phyloP scores from a whole-genome alignment of 495 filamentous ascomycete genomes.

The Arthonia radiata region DNA sequence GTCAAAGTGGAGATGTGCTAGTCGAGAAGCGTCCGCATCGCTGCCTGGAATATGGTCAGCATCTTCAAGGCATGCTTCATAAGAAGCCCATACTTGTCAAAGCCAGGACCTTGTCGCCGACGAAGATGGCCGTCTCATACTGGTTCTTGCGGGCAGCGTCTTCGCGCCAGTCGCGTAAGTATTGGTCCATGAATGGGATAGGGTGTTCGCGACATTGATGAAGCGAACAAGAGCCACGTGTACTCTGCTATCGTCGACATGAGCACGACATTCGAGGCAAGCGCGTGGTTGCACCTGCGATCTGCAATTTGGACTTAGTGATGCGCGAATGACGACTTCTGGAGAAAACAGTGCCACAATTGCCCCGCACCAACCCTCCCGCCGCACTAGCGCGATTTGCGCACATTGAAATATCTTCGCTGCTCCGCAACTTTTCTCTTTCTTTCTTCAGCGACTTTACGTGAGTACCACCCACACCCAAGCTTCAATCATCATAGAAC shows the following conservation, averaged over 20 bases:
- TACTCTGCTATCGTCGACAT: no score
- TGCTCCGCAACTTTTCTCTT: slow-evolving; percentile 7
- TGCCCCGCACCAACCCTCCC: no score
- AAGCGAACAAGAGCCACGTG: no score
- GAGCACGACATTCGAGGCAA: no score
- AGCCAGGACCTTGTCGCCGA: slow-evolving; percentile 87
- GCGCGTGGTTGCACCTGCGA: no score
- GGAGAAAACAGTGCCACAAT: no score
- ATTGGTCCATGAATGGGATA: slow-evolving; percentile 92
- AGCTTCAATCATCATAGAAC: slow-evolving; percentile 1
- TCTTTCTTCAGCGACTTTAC: slow-evolving; percentile 12
- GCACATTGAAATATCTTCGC: no score
- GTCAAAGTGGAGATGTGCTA: slow-evolving; percentile 82
- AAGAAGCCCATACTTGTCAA: slow-evolving; percentile 45
- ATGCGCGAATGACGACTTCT: no score
- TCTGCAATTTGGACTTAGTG: no score
- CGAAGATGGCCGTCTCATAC: slow-evolving; percentile 83
- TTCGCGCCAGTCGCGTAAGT: slow-evolving; percentile 75
- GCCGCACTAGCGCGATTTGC: no score
- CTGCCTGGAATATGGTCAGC: slow-evolving; percentile 29
- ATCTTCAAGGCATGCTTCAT: neutral
- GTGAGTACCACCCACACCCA: slow-evolving; percentile 4
- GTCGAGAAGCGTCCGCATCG: slow-evolving; percentile 77
- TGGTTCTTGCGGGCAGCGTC: slow-evolving; percentile 84
- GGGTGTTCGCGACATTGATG: no score